Base-by-base conservation (phyloP, 306 rosid genomes). In the Leucaena leucocephala region DNA sequence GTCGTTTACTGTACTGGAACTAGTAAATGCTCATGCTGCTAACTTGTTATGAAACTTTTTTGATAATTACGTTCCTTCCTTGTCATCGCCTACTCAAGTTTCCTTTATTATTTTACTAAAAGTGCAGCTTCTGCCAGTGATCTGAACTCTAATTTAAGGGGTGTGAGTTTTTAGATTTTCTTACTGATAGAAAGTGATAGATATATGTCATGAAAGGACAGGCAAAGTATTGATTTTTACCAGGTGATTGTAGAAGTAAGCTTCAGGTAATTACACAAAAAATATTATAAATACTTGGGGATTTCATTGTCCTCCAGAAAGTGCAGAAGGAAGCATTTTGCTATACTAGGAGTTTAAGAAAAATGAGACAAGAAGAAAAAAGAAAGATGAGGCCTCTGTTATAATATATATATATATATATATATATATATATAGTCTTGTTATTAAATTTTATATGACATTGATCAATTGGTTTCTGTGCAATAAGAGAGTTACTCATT, bases 241-340 rank as follows among this genome's bases (percentile, higher is more conserved):
- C 33, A 17, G 71, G 39, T 64, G 61, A 48, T 70, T 40, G 38
- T 69, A 73, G 82, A 68, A 46, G 67, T 50, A 79, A 78, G 71
- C 36, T 72, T 74, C 64, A 3, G 57, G 38, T 46, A 65, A 72
- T 83, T 78, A 9, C 46, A 74, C 45, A 58, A 78, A 71, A 68
- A 49, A 70, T 74, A 61, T 75, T 80, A 82, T 76, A 13, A 59
- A 78, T 34, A 59, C 65, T 62, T 40, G 64, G 48, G 17, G 48
- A 64, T 48, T 73, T 55, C 85, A 67, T 78, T 27, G 65, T 80
- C 17, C 0, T 7, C 16, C 2, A 6, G 34, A 55, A 7, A n/a
- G 27, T n/a, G 61, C 27, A 19, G 34, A 57, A 7, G 3, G 21
- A 57, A 57, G 63, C 13, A 55, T 57, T 57, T 19, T 55, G 62